phyloP scores from a whole-genome alignment of 2,329 filamentous ascomycete species.

The Xylaria sp. region DNA sequence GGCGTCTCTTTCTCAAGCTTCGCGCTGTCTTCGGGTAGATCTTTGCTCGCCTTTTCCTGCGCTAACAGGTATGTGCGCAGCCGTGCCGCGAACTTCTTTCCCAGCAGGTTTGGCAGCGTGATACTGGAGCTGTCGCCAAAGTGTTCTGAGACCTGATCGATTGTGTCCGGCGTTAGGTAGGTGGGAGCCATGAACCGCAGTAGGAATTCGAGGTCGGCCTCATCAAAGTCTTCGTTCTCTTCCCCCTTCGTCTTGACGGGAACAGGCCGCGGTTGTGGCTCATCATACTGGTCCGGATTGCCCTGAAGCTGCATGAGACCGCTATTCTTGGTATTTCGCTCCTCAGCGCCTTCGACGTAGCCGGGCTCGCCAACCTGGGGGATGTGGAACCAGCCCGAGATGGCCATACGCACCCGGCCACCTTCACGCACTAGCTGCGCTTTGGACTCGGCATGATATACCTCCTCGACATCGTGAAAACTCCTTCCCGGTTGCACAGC shows the following conservation, averaged over 20 bases:
- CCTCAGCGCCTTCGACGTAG: slow-evolving; percentile 85
- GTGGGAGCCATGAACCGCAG: slow-evolving; percentile 88
- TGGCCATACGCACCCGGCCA: slow-evolving; percentile 89
- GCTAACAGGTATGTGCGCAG: slow-evolving; percentile 74
- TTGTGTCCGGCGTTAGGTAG: slow-evolving; percentile 89
- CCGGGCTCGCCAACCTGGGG: slow-evolving; percentile 93
- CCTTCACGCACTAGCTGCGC: slow-evolving; percentile 70
- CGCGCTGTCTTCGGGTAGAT: slow-evolving; percentile 52
- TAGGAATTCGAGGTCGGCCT: slow-evolving; percentile 85
- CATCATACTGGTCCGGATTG: slow-evolving; percentile 87
- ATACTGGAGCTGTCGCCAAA: slow-evolving; percentile 87
- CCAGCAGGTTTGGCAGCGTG: slow-evolving; percentile 78
- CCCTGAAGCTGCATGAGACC: slow-evolving; percentile 92
- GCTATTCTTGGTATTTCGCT: slow-evolving; percentile 86
- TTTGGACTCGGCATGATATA: slow-evolving; percentile 73
- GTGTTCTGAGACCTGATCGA: slow-evolving; percentile 78
- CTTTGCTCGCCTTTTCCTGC: slow-evolving; percentile 56
- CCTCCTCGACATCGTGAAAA: slow-evolving; percentile 98
- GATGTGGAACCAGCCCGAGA: slow-evolving; percentile 99
- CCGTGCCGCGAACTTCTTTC: slow-evolving; percentile 74
- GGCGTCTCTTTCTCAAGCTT: slow-evolving; percentile 63
- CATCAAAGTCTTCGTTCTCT: slow-evolving; percentile 68
- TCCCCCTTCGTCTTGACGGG: slow-evolving; percentile 62
- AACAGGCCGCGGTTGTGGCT: slow-evolving; percentile 69
- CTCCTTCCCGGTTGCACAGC: slow-evolving; percentile 98